Evolutionary conservation across 2,329 filamentous ascomycete species (phyloP), one percentile per base, ranked within the genome.

Genomic region (Ciborinia camelliae): DNA sequence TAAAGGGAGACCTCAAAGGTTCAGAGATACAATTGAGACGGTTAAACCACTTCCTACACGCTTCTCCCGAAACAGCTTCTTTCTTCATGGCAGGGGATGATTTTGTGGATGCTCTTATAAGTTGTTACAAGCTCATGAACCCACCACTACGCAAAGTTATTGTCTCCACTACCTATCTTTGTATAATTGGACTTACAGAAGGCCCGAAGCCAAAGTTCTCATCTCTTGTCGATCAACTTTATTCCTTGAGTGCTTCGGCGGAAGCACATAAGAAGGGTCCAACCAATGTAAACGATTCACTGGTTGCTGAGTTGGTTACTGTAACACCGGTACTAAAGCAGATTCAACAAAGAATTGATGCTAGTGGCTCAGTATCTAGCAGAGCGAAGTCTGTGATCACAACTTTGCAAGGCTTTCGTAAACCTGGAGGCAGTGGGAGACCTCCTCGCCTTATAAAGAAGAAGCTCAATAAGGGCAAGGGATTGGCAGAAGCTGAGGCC

Each of bases 81-180:
- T 80, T 90, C 70, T 88, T 97, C 71, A 84, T 96, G 70, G 90
- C 90, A 0, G 94, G 94, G 0, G 92, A 90, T 59, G 94, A 97
- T 76, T 94, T 95, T 71, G 77, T 97, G 26, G 94, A 97, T 74
- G 86, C 89, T 0, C 81, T 97, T 15, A 80, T 86, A 45, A 79
- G 79, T 58, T 87, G 87, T 67, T 93, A 88, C 76, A 82, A 80
- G 57, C 82, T 88, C 65, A 86, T 85, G 75, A 85, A 87, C 64
- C 82, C 84, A 23, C 81, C 82, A 0, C 71, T 92, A 51, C 85
- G 87, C 65, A 89, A 85, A 68, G 82, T 84, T 20, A 83, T 96
- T 37, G 82, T 93, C 54, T 86, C 89, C 1, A 89, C 90, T 4
- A 80, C 86, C 15, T 97, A 95, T 73, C 80, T 96, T 4, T 90